Base-by-base conservation (phyloP, 495 filamentous ascomycete species). In the Penicillium parvum region DNA sequence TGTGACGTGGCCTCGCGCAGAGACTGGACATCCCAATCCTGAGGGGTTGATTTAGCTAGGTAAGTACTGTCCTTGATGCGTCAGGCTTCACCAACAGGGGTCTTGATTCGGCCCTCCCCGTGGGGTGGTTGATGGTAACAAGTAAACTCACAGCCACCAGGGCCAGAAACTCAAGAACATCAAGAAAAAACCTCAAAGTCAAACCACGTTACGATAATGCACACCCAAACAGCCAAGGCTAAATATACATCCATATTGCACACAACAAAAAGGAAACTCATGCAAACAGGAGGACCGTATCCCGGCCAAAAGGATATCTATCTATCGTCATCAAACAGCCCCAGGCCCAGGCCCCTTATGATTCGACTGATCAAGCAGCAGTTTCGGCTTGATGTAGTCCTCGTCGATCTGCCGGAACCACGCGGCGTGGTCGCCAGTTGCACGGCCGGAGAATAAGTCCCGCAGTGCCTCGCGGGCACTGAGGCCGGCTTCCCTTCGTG, bases 391-490 rank as follows among this genome's bases (percentile, higher is more conserved):
- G 62, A 98, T 94, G 63, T 87, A 97, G 20, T 87, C 88, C 62
- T 98, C 92, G 63, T 98, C 92, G 39, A 98, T 66, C 64, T 96
- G 91, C 43, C 82, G 82, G 63, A 98, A 96, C 78, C 92, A 83
- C 10, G 83, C 86, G 14, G 85, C 86, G 36, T 95, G 90, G 60
- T 98, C 94, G 27, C 95, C 90, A 0, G 81, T 72, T 9, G 84
- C 81, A 29, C 86, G 66, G 8, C 70, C 84, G 11, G 80, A 81
- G 44, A 91, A 80, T 1, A 87, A 73, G 37, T 85, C 82, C 21
- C 81, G 79, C 8, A 92, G 75, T 2, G 88, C 85, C 17, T 85
- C 77, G 7, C 79, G 73, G 3, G 82, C 78, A 21, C 58, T 74
- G 12, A 68, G 58, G 11, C 58, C 60, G 3, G 58, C 37, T 19